phyloP scores from a whole-genome alignment of 1,139 yeast species.

The Geotrichum histeridarum region DNA sequence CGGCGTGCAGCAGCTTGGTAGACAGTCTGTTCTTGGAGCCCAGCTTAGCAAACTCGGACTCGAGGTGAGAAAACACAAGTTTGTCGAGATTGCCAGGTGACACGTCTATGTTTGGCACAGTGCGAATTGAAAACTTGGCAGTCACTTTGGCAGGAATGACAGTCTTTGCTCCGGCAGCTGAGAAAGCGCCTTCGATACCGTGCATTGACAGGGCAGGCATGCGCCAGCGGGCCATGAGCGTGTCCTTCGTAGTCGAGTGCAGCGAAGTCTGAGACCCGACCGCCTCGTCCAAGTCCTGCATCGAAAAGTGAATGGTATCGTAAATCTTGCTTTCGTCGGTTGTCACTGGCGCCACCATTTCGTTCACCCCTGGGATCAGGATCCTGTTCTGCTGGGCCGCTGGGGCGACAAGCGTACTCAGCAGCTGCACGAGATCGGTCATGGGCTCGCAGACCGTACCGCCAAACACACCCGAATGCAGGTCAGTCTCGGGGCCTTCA shows the following conservation, averaged over 20 bases:
- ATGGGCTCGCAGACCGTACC: constrained; percentile 97
- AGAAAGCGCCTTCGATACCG: constrained; percentile 97
- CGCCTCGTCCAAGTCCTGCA: constrained; percentile 80
- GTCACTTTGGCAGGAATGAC: constrained; percentile 92
- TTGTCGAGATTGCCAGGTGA: constrained; percentile 69
- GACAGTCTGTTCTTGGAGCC: constrained; percentile 69
- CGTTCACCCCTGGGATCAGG: constrained; percentile 77
- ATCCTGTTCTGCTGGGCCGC: constrained; percentile 71
- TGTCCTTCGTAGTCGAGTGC: constrained; percentile 67
- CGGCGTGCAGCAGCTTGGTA: constrained; percentile 82
- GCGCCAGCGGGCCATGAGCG: constrained; percentile 96
- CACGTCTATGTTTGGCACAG: constrained; percentile 82
- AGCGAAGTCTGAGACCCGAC: constrained; percentile 80
- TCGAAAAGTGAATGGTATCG: constrained; percentile 77
- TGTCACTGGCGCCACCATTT: constrained; percentile 92
- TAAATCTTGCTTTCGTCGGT: constrained; percentile 68
- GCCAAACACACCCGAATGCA: constrained; percentile 96
- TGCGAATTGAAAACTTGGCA: constrained; percentile 94
- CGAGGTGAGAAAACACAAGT: constrained; percentile 64
- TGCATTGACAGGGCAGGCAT: constrained; percentile 92
- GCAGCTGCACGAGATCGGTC: constrained; percentile 79
- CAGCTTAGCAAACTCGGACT: constrained; percentile 57
- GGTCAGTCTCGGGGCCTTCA: constrained; percentile 92
- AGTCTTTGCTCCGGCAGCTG: constrained; percentile 92
- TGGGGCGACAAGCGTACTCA: constrained; percentile 64